Conservation (phyloP, 2,329 filamentous ascomycete genomes). For the Exophiala viscosa region DNA sequence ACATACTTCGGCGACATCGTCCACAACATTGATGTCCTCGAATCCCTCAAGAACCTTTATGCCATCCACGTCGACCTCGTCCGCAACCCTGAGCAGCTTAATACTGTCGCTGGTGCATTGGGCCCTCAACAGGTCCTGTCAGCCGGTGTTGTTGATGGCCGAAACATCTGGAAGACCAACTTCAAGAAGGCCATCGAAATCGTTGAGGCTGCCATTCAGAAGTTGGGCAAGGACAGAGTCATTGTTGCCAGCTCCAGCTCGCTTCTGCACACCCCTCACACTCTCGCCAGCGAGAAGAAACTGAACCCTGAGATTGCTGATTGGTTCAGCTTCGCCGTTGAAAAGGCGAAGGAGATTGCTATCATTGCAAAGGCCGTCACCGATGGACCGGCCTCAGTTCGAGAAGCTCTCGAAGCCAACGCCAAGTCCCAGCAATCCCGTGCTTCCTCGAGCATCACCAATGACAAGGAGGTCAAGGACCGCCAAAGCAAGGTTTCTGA, state of each 20-base stretch:
- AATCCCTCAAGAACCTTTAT: conserved; percentile 68
- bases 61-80: conserved; percentile 94
- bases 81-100: conserved; percentile 96
- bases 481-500: conserved; percentile 82
- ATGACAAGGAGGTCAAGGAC: conserved; percentile 96
- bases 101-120: conserved; percentile 75
- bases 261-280: conserved; percentile 97
- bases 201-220: conserved; percentile 85
- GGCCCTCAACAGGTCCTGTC: conserved; percentile 88
- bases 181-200: conserved; percentile 90
- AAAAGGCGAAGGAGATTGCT: conserved; percentile 89
- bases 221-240: conserved; percentile 95
- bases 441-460: conserved; percentile 88
- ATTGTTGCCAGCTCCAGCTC: conserved; percentile 96
- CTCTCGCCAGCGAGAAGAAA: conserved; percentile 97
- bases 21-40: conserved; percentile 92
- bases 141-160: conserved; percentile 93
- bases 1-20: conserved; percentile 99
- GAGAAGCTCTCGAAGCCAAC: conserved; percentile 90
- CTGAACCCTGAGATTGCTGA: conserved; percentile 87
- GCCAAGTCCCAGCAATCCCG: conserved; percentile 90
- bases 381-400: conserved; percentile 81
- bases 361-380: conserved; percentile 96
- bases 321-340: conserved; percentile 97
- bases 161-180: conserved; percentile 99